Evolutionary conservation across 768 basidiomycete genomes (phyloP).

Genomic region (Mycena albidolilacea): DNA sequence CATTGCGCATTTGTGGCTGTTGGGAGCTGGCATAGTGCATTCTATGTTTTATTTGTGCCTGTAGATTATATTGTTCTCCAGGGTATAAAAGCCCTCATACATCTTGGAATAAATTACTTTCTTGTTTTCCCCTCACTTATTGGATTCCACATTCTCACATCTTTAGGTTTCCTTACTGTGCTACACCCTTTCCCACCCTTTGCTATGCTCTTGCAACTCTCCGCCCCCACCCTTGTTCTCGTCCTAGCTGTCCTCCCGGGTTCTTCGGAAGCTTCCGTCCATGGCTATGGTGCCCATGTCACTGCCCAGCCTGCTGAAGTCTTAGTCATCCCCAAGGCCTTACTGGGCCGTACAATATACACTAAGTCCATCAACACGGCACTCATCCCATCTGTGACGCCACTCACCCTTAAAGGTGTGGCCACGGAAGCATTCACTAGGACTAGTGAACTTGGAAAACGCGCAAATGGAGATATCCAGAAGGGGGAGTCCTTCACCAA

Average conservation of each 20-base stretch:
- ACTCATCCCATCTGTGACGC: neutral
- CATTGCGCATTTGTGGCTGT: too few species aligned
- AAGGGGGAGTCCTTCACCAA: conserved; percentile 45
- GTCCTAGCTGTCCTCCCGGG: conserved; percentile 41
- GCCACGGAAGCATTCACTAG: conserved; percentile 16
- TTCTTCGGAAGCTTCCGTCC: conserved; percentile 41
- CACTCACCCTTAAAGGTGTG: conserved; percentile 6
- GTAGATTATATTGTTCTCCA: too few species aligned
- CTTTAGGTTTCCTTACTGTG: conserved; percentile 29
- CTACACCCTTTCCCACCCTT: conserved; percentile 24
- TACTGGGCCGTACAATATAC: conserved; percentile 30
- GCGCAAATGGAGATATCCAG: conserved; percentile 58
- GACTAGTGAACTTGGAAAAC: conserved; percentile 58
- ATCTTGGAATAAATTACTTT: too few species aligned
- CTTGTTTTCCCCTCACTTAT: too few species aligned
- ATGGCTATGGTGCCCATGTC: conserved; percentile 40
- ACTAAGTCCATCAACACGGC: conserved; percentile 16
- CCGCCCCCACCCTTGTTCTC: conserved; percentile 40
- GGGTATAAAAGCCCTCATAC: too few species aligned
- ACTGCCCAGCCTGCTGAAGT: conserved; percentile 16
- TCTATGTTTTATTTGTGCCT: too few species aligned
- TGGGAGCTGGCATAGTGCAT: too few species aligned
- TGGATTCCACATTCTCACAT: too few species aligned
- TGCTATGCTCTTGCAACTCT: conserved; percentile 44
- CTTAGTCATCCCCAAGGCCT: conserved; percentile 11